Base-by-base conservation (phyloP, 1,284 basidiomycete genomes). In the Ustilago xerochloae region DNA sequence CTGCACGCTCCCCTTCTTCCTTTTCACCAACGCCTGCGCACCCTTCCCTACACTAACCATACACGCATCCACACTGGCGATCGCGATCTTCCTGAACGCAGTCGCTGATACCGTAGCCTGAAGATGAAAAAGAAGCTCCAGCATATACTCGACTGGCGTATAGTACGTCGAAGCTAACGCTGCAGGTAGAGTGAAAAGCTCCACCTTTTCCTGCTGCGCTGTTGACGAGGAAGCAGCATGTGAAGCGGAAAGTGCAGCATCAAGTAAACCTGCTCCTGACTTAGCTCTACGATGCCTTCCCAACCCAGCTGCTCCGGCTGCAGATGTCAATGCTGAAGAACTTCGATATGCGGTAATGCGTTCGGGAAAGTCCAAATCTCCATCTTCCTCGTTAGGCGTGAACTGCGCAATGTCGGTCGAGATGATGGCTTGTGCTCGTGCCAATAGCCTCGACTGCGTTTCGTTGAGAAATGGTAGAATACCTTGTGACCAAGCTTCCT, bases 221-320 rank as follows among this genome's bases (percentile, higher is more conserved):
- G 41, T 66, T 6, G 63, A 63, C 1, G 59, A 48, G 1, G 66
- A 75, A 1, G 67, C 57, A 2, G 65, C 56, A 20, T 63, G 66
- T 18, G 65, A 69, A 4, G 64, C 56, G 0, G 61, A 52, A 8
- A 68, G 51, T 1, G 73, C 74, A 15, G 74, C 74, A 51, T 76
- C 65, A 2, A 76, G 50, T 39, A 76, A 24, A 0, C 74, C 74
- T 6, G 74, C 74, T 3, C 74, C 74, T 2, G 70, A 73, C 58
- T 67, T 76, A 32, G 43, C 73, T 7, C 74, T 43, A 8, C 60
- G 52, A 35, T 72, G 73, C n/a, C 43, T 57, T 1, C 20, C 38
- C 1, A 2, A 38, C 2, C 10, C 29, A 6, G 32, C 22, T 1
- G 56, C 28, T 5, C 15, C 5, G 13, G 48, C 35, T 24, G 53